Base-by-base conservation (phyloP, 2,329 filamentous ascomycete genomes). In the Fusarium tuaranense region DNA sequence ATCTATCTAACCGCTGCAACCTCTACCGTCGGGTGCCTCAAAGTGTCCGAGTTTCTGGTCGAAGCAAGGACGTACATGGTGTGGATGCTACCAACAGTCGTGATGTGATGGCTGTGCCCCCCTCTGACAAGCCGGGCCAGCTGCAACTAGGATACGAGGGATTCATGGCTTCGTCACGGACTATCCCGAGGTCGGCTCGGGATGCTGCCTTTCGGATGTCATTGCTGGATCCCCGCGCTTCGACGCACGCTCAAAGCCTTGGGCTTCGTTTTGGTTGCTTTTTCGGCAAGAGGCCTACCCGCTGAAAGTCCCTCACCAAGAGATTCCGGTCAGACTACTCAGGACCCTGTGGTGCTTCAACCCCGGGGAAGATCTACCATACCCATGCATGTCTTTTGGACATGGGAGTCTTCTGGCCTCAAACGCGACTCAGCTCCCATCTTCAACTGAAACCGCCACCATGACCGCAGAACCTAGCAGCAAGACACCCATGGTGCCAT, bases 21-120 rank as follows among this genome's bases (percentile, higher is more conserved):
- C 46, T 57, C 61, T 34, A 57, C 36, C 32, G 44, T 53, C 27
- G 46, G 72, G 63, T 73, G 68, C 65, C 72, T 65, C 61, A 41
- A 25, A 69, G 57, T 63, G 58, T 38, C 39, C 41, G 38, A 55
- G 62, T 36, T 65, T 34, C 44, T 63, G 32, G 61, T n/a, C n/a
- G 18, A 41, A 20, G 25, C 57, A 18, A 18, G 27, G 4, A 44
- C 41, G 12, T 13, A 34, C 32, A 18, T 36, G 60, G 60, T 46
- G 32, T 63, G 60, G 60, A 48, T 36, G 48, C 30, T 61, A n/a
- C 59, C 59, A 61, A 39, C 39, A 22, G 41, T 13, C 8, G 34
- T 36, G 14, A 46, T 53, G 34, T 36, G 14, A 46, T 53, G 41
- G 61, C 27, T 38, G 44, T 53, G 34, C 46, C 61, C 51, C 46